Evolutionary conservation across 495 filamentous ascomycete genomes (phyloP).

Genomic region (Podospora appendiculata): DNA sequence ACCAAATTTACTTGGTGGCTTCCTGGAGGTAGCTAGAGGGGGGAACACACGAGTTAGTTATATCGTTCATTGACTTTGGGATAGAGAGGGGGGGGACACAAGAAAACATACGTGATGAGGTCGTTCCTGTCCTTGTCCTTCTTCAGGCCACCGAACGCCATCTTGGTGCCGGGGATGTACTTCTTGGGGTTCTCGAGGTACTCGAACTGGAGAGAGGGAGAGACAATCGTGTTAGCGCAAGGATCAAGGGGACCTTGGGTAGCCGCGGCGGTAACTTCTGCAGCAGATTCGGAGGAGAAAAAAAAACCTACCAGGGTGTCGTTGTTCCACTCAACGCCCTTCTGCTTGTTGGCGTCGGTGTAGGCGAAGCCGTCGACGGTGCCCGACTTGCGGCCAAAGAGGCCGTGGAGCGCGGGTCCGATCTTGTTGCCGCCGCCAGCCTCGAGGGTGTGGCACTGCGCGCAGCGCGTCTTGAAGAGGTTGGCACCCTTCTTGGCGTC

Average conservation of each 20-base stretch:
- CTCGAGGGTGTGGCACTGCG: slow-evolving; percentile 96
- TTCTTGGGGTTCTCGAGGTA: slow-evolving; percentile 53
- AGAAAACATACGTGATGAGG: slow-evolving; percentile 79
- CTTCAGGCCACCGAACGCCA: slow-evolving; percentile 99
- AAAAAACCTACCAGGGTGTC: slow-evolving; percentile 64
- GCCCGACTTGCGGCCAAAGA: slow-evolving; percentile 94
- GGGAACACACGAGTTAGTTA: slow-evolving; percentile 5
- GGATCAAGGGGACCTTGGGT: no score
- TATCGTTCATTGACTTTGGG: neutral
- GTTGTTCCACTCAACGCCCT: slow-evolving; percentile 84
- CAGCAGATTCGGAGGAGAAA: neutral
- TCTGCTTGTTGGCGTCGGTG: slow-evolving; percentile 99
- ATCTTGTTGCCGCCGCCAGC: slow-evolving; percentile 88
- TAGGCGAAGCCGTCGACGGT: slow-evolving; percentile 88
- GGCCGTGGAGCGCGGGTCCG: slow-evolving; percentile 92
- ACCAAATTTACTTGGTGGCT: slow-evolving; percentile 43
- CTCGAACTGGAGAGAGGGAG: slow-evolving; percentile 27
- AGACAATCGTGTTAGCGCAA: neutral
- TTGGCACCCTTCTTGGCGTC: slow-evolving; percentile 94
- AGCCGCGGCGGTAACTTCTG: no score
- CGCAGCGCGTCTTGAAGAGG: slow-evolving; percentile 99
- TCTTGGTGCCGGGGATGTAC: slow-evolving; percentile 98
- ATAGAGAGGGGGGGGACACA: slow-evolving; percentile 8
- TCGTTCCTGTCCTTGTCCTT: slow-evolving; percentile 99
- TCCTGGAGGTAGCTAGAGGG: slow-evolving; percentile 56